Evolutionary conservation across 2,329 filamentous ascomycete species (phyloP), one percentile per base, ranked within the genome.

Genomic region (Ceratocystis papillata): DNA sequence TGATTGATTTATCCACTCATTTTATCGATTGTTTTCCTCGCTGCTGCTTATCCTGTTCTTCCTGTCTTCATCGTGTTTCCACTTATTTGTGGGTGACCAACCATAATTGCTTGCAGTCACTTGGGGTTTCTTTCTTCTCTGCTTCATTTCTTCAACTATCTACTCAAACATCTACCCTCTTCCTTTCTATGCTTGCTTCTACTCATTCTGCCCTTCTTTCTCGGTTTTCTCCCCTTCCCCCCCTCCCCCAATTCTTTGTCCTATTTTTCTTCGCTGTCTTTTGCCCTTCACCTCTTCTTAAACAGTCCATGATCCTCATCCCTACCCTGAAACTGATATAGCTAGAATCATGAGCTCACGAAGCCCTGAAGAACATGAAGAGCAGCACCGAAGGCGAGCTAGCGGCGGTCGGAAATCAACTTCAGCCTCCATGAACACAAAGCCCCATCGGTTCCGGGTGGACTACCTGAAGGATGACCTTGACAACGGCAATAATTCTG

Each of bases 281-380:
- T 20, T 30, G 60, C 8, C 25, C 17, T 55, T 10, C 17, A 22
- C 3, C n/a, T 62, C 22, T 45, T 64, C 15, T 59, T 4, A 15
- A 22, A 20, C 28, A 59, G 25, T 44, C 25, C 20, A 63, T 60
- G 22, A 46, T 45, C 55, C 45, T 48, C 55, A 7, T 22, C n/a
- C 61, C 15, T 46, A 17, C 25, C 37, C n/a, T 65, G 63, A 46
- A 25, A 48, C 10, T 41, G 28, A 20, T 45, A 22, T 48, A 48
- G 25, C 33, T 48, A 48, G 25, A 55, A 65, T 48, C 45, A 65
- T 65, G 64, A 62, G 57, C 57, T 62, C 64, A 37, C 64, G 44
- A 46, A 57, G 55, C 55, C 53, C 44, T 44, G 64, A 65, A 61
- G 53, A 46, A 60, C 46, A 65, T 60, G 45, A 45, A 61, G 55